phyloP scores from a whole-genome alignment of 2,329 filamentous ascomycete genomes.

The Rhynchosporium graminicola region DNA sequence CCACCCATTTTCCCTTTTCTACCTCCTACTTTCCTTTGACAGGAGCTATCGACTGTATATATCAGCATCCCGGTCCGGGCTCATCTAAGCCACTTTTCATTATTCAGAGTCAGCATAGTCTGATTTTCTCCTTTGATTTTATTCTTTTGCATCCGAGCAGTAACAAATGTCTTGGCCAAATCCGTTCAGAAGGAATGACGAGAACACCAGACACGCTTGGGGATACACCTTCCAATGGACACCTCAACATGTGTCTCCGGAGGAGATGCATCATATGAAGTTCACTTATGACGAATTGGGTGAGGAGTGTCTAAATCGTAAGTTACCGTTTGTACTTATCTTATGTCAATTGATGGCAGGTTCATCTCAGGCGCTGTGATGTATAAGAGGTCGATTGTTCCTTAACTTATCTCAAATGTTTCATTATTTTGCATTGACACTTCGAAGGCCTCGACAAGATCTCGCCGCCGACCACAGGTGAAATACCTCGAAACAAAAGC shows the following conservation, averaged over 20 bases:
- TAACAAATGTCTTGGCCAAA: constrained; percentile 27
- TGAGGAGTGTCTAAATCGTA: constrained; percentile 60
- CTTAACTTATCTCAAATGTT: too few species aligned
- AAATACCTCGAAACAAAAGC: constrained; percentile 33
- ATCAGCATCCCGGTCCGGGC: too few species aligned
- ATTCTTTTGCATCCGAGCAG: neutral
- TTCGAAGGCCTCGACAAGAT: constrained; percentile 58
- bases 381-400: too few species aligned
- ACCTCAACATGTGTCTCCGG: constrained; percentile 58
- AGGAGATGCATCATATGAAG: constrained; percentile 61
- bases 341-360: too few species aligned
- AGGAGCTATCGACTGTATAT: too few species aligned
- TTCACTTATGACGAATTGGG: constrained; percentile 69
- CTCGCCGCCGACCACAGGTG: constrained; percentile 46
- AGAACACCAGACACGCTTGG: constrained; percentile 47
- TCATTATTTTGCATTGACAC: neutral
- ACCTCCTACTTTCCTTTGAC: neutral
- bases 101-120: too few species aligned
- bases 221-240: constrained; percentile 72
- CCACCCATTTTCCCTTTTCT: neutral
- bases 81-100: too few species aligned
- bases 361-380: neutral
- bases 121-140: too few species aligned
- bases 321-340: neutral
- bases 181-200: constrained; percentile 30